Percentiles rank a stretch among this genome's conserved stretches.
These are phyloP conservation scores for Corymbia citriodora DNA, from an alignment of 441 rosid genomes.

Conservation along the genomic window DNA sequence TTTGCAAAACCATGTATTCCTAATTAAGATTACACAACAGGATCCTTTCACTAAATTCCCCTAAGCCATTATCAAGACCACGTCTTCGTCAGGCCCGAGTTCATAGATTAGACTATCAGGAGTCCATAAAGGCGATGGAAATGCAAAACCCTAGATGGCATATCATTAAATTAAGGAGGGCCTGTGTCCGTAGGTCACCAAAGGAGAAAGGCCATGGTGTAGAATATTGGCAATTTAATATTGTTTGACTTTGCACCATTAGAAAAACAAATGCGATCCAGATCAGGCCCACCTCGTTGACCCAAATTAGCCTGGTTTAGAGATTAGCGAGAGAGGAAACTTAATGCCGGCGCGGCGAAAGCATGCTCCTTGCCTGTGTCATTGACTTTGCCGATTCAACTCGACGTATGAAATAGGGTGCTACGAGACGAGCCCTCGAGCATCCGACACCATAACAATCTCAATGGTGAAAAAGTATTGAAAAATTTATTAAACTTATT, in stretches of 20 bases:
- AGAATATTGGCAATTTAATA: not conserved
- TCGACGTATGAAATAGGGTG: not conserved
- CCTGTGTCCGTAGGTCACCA: not conserved
- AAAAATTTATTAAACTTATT: rapidly evolving
- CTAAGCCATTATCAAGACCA: not conserved
- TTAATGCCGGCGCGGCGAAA: not conserved
- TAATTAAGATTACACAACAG: not conserved
- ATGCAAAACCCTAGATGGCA: not conserved
- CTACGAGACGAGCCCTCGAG: not conserved
- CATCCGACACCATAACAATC: not conserved
- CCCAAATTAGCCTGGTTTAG: not conserved
- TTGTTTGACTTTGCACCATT: not conserved
- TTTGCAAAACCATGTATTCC: not conserved
- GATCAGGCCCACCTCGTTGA: not conserved
- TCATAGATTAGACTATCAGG: not conserved
- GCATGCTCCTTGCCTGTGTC: not conserved
- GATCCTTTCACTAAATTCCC: not conserved
- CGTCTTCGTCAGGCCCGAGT: not conserved
- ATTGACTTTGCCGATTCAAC: not conserved
- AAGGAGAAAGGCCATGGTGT: not conserved
- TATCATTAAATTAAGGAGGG: not conserved
- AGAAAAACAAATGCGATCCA: not conserved
- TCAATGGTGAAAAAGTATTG: too few species aligned
- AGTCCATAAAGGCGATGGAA: not conserved
- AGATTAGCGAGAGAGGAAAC: not conserved